These are phyloP conservation scores for Microstroma glucosiphilum DNA, from an alignment of 1,284 basidiomycete genomes.

Conservation along the genomic window DNA sequence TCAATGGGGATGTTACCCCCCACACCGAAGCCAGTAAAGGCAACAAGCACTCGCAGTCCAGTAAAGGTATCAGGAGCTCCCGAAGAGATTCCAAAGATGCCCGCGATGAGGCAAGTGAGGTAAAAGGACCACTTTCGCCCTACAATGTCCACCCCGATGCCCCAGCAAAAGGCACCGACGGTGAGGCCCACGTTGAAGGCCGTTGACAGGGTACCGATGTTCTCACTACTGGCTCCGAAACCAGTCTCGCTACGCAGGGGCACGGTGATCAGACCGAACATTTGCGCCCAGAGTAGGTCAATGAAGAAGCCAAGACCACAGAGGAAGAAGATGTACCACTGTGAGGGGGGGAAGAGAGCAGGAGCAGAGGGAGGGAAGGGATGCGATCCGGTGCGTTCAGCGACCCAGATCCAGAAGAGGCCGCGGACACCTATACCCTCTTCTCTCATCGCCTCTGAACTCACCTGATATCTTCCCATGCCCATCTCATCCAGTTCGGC, in stretches of 20 bases:
- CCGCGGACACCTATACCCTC: no score
- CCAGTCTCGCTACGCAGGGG: slow-evolving; percentile 27
- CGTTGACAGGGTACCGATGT: slow-evolving; percentile 29
- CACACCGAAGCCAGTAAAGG: slow-evolving; percentile 38
- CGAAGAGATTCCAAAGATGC: slow-evolving; percentile 35
- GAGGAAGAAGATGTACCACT: slow-evolving; percentile 35
- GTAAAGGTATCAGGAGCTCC: slow-evolving; percentile 33
- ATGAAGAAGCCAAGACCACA: slow-evolving; percentile 43
- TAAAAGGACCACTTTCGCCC: slow-evolving; percentile 42
- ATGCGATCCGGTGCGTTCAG: not conserved
- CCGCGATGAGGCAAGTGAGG: slow-evolving; percentile 35
- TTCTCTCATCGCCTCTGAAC: not conserved
- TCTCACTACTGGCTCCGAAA: slow-evolving; percentile 19
- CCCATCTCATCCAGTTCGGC: slow-evolving; percentile 39
- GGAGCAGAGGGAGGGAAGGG: not conserved
- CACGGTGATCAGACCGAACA: slow-evolving; percentile 31
- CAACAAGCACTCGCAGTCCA: slow-evolving; percentile 28
- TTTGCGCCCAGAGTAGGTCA: slow-evolving; percentile 45
- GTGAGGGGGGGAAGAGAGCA: not conserved
- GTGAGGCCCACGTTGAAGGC: slow-evolving; percentile 40
- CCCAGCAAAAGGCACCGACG: slow-evolving; percentile 43
- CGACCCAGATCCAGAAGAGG: no score
- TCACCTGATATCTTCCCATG: slow-evolving; percentile 32
- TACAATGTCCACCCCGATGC: slow-evolving; percentile 41
- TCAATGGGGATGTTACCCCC: slow-evolving; percentile 45